These are phyloP conservation scores for Cladosporium halotolerans DNA, from an alignment of 2,329 filamentous ascomycete species.

Conservation along the genomic window DNA sequence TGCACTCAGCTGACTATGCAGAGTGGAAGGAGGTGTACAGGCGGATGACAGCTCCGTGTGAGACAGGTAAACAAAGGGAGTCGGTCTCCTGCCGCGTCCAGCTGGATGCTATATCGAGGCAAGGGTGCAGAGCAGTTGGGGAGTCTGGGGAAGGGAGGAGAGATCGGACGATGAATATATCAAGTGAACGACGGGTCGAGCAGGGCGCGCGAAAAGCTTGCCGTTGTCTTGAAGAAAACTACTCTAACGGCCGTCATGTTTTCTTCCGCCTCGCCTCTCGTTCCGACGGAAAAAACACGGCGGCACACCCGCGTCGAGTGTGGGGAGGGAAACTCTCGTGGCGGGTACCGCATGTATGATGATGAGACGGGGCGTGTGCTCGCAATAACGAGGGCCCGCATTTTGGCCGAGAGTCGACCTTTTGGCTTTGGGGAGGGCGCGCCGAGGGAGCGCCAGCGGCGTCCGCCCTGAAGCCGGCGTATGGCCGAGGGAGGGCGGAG, in stretches of 20 bases:
- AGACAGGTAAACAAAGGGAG: conserved; percentile 13
- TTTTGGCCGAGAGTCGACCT: conserved; percentile 1
- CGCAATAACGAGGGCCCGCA: background rate
- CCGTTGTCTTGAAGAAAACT: conserved; percentile 7
- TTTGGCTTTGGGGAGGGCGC: background rate
- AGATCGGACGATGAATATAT: conserved; percentile 3
- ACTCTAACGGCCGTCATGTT: background rate
- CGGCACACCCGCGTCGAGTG: background rate
- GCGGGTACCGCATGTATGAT: background rate
- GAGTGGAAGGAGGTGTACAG: conserved; percentile 12
- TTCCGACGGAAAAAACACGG: conserved; percentile 2
- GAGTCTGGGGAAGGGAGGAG: conserved; percentile 4
- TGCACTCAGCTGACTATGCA: conserved; percentile 12
- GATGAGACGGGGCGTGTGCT: background rate
- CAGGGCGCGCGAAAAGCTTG: background rate
- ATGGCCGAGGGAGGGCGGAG: conserved; percentile 1
- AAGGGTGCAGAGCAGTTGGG: too few relatives aligned
- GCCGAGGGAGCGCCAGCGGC: too few relatives aligned
- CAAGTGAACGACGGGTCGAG: background rate
- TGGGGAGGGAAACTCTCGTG: background rate
- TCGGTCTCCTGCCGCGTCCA: conserved; percentile 1
- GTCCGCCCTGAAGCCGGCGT: background rate
- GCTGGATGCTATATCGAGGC: too few relatives aligned
- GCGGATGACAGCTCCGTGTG: conserved; percentile 7
- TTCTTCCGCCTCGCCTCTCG: background rate